Base-by-base conservation (phyloP, 495 filamentous ascomycete species). In the Sordaria brevicollis region DNA sequence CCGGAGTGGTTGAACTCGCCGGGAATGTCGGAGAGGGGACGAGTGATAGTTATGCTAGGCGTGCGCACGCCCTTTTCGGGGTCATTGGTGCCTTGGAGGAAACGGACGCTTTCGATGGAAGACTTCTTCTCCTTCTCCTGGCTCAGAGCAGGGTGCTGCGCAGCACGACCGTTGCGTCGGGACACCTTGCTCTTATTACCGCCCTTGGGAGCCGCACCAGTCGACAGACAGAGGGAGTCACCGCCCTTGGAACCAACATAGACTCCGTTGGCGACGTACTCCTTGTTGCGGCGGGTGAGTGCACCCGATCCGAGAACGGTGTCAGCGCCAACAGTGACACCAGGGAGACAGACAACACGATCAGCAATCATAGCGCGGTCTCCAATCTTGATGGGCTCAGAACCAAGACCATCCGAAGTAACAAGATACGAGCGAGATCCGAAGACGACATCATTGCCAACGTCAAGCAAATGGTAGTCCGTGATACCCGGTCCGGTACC, bases 381-480 rank as follows among this genome's bases (percentile, higher is more conserved):
- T 15, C 73, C 71, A 25, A 85, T 79, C 8, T 72, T 73, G 21
- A 85, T 75, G 34, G 71, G 70, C 11, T 80, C 80, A 4, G 79
- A 80, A 4, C 83, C 81, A 19, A 71, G 76, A 3, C 76, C 81
- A 75, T 85, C 83, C 0, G 79, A 79, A 5, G 83, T 84, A 35
- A 84, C 71, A 3, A 85, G 66, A 39, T 81, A 78, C 4, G 81
- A 78, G 3, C 82, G 79, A 21, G 82, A 84, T 5, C 83, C 82
- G 81, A 34, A 85, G 49, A 62, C 80, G 68, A 85, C 82, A 74
- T 85, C 77, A 70, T 83, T 78, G 5, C 83, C 83, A 67, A 84
- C 72, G 25, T 84, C 79, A n/a, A 84, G 68, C 1, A 84, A 71
- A 57, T 83, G 79, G 49, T 82, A 83, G 35, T 84, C 82, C 17